A percentile compares a stretch with the other conserved stretches of the same genome.
phyloP scores from a whole-genome alignment of 1,139 yeast species.

The Pichia sp. region DNA sequence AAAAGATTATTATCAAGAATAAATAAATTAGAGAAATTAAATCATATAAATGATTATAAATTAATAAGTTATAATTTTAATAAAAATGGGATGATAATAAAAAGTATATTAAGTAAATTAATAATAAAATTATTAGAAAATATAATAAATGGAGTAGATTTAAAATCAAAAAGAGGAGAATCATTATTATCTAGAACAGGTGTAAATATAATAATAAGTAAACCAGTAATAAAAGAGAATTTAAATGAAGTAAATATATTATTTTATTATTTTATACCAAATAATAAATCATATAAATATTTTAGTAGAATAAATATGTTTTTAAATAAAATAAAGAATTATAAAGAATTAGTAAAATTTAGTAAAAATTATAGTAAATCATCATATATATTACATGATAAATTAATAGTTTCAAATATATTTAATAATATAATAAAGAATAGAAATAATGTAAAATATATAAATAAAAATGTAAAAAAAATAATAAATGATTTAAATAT shows the following conservation, averaged over 20 bases:
- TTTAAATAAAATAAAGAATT: conserved; percentile 2
- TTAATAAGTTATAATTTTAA: conserved; percentile 15
- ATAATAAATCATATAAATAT: conserved; percentile 11
- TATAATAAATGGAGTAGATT: conserved; percentile 14
- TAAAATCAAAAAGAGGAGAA: conserved; percentile 4
- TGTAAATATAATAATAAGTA: conserved; percentile 11
- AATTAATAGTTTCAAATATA: conserved; percentile 9
- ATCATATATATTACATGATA: conserved; percentile 8
- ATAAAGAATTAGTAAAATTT: conserved; percentile 7
- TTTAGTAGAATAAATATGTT: conserved; percentile 9
- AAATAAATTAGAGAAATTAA: conserved; percentile 10
- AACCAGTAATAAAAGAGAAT: conserved; percentile 13
- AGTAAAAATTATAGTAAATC: conserved; percentile 7
- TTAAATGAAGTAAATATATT: conserved; percentile 10
- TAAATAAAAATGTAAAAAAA: conserved; percentile 5
- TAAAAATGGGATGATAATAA: conserved; percentile 13
- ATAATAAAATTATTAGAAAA: conserved; percentile 16
- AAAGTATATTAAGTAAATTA: conserved; percentile 15
- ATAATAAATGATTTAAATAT: conserved; percentile 10
- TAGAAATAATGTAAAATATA: conserved; percentile 6
- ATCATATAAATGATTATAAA: conserved; percentile 15
- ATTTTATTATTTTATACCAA: conserved; percentile 12
- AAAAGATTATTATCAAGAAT: conserved; percentile 10
- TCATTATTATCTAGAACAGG: neutral
- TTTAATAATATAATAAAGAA: conserved; percentile 8